These are phyloP conservation scores for Yamadazyma kitorensis DNA, from an alignment of 805 yeast species.

Conservation along the genomic window DNA sequence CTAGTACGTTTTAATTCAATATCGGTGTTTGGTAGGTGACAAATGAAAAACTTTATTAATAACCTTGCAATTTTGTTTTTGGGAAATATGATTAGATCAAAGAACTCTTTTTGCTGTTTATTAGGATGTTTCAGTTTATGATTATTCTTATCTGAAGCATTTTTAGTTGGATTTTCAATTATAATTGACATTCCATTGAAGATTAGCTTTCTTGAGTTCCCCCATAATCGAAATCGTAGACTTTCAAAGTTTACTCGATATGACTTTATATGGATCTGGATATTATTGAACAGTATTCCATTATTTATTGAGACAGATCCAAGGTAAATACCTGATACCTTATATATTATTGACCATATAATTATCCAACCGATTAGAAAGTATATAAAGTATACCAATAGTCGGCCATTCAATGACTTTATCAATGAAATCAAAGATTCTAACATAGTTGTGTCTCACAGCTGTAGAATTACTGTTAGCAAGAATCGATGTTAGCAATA, in stretches of 20 bases:
- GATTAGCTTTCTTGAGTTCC: slow-evolving; percentile 31
- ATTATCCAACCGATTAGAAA: slow-evolving; percentile 21
- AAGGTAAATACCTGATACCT: slow-evolving; percentile 31
- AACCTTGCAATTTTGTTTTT: slow-evolving; percentile 8
- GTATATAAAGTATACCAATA: slow-evolving; percentile 5
- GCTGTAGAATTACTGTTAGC: too few relatives aligned
- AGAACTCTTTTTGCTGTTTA: not conserved
- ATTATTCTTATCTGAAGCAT: not conserved
- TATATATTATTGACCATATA: slow-evolving; percentile 30
- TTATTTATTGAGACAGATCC: slow-evolving; percentile 32
- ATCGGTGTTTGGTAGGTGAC: slow-evolving; percentile 20
- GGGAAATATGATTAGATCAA: slow-evolving; percentile 15
- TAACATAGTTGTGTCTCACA: too few relatives aligned
- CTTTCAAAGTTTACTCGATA: slow-evolving; percentile 18
- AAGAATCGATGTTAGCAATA: too few relatives aligned
- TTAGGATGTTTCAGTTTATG: not conserved
- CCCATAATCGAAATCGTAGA: slow-evolving; percentile 37
- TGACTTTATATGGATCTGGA: slow-evolving; percentile 16
- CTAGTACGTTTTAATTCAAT: slow-evolving; percentile 20
- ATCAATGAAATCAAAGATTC: too few relatives aligned
- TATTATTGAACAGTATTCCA: slow-evolving; percentile 35
- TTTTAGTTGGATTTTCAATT: slow-evolving; percentile 6
- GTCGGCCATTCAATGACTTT: too few relatives aligned
- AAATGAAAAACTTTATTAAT: slow-evolving; percentile 14
- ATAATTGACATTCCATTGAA: too few relatives aligned